These are phyloP conservation scores for Aspergillus indologenus DNA, from an alignment of 495 filamentous ascomycete species.

Conservation along the genomic window DNA sequence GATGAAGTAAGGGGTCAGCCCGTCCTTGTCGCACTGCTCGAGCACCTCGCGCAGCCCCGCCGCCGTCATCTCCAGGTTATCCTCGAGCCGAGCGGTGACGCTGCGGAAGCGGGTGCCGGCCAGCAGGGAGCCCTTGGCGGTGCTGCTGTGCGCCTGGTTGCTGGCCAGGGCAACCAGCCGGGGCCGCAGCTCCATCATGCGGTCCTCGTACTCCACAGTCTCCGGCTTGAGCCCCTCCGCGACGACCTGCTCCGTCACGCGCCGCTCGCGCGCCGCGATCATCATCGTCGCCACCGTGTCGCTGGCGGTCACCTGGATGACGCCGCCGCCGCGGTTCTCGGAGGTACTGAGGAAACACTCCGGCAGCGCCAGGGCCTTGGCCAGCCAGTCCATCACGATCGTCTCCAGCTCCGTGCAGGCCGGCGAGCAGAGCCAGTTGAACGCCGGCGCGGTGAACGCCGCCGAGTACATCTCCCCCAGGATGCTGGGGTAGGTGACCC, in stretches of 20 bases:
- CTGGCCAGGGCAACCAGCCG: slow-evolving; percentile 79
- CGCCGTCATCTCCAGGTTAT: slow-evolving; percentile 71
- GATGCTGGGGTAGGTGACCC: slow-evolving; percentile 78
- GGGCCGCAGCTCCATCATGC: slow-evolving; percentile 60
- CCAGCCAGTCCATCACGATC: slow-evolving; percentile 89
- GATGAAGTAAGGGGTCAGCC: slow-evolving; percentile 80
- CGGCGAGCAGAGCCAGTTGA: slow-evolving; percentile 96
- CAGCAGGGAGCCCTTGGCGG: slow-evolving; percentile 84
- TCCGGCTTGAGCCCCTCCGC: slow-evolving; percentile 49
- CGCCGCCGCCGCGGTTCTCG: slow-evolving; percentile 73
- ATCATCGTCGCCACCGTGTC: slow-evolving; percentile 86
- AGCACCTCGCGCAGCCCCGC: slow-evolving; percentile 56
- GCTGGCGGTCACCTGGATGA: slow-evolving; percentile 91
- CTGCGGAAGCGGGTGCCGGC: slow-evolving; percentile 74
- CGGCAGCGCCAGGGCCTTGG: slow-evolving; percentile 68
- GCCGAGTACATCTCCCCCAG: slow-evolving; percentile 91
- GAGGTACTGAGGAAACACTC: slow-evolving; percentile 72
- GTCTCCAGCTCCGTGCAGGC: slow-evolving; percentile 97
- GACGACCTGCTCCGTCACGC: slow-evolving; percentile 54
- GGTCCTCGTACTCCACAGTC: slow-evolving; percentile 47
- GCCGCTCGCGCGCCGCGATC: slow-evolving; percentile 82
- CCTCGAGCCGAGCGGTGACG: slow-evolving; percentile 56
- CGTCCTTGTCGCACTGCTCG: slow-evolving; percentile 57
- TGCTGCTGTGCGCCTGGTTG: slow-evolving; percentile 75
- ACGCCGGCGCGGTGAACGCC: slow-evolving; percentile 84